These are phyloP conservation scores for Thielaviopsis populi DNA, from an alignment of 2,329 filamentous ascomycete species.

Conservation along the genomic window DNA sequence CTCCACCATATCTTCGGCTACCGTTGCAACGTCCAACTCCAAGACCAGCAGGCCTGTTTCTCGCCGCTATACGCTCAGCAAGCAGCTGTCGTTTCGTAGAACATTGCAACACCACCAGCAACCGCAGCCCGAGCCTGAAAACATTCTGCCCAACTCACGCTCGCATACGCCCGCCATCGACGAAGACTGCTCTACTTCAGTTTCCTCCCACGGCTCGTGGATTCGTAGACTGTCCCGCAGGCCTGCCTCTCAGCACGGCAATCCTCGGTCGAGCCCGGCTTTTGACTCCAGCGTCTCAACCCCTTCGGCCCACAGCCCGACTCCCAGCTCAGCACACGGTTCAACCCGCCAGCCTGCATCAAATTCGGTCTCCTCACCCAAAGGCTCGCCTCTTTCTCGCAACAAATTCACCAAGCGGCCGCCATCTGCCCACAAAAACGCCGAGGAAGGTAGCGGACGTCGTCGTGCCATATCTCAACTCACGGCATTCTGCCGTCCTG, in stretches of 20 bases:
- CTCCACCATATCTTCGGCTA: slow-evolving; percentile 19
- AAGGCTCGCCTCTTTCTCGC: slow-evolving; percentile 36
- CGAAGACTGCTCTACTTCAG: slow-evolving; percentile 39
- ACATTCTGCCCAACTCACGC: slow-evolving; percentile 18
- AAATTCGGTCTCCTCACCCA: slow-evolving; percentile 17
- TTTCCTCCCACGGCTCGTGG: slow-evolving; percentile 51
- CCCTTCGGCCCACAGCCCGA: neutral
- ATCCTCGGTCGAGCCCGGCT: slow-evolving; percentile 46
- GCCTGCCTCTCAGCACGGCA: slow-evolving; percentile 48
- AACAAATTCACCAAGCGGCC: slow-evolving; percentile 69
- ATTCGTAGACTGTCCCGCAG: slow-evolving; percentile 54
- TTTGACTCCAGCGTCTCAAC: slow-evolving; percentile 29
- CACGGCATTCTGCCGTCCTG: slow-evolving; percentile 53
- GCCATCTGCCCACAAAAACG: slow-evolving; percentile 37
- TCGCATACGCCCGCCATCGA: slow-evolving; percentile 20
- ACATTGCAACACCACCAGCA: slow-evolving; percentile 7
- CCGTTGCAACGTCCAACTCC: slow-evolving; percentile 13
- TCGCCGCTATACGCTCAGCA: slow-evolving; percentile 17
- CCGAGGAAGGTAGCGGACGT: slow-evolving; percentile 28
- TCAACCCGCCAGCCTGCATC: slow-evolving; percentile 15
- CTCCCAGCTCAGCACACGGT: neutral
- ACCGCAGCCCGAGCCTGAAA: neutral
- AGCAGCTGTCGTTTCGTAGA: slow-evolving; percentile 14
- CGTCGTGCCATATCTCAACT: slow-evolving; percentile 45
- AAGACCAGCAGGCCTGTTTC: slow-evolving; percentile 20